Evolutionary conservation across 305 asterid species (phyloP).

Genomic region (Fraxinus paxiana): DNA sequence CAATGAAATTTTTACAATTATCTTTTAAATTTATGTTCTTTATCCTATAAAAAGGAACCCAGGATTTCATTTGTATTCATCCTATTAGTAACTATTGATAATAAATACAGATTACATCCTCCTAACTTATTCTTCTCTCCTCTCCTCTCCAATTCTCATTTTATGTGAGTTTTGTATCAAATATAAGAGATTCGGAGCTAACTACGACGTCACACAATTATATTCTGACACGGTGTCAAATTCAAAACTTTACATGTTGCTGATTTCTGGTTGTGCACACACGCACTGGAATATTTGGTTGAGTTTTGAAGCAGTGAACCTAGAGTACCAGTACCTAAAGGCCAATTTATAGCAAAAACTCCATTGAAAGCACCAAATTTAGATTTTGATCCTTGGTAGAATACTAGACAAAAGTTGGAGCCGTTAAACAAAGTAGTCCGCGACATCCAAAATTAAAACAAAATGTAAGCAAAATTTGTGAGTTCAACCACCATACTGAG

Average conservation of each 20-base stretch:
- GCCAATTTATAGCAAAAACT: not conserved
- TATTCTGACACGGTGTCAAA: not conserved
- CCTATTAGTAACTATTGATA: not conserved
- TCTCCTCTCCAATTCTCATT: not conserved
- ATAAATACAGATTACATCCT: not conserved
- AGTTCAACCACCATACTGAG: not conserved
- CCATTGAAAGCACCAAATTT: not conserved
- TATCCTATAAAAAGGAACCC: not conserved
- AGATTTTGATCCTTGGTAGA: not conserved
- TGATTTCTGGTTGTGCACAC: not conserved
- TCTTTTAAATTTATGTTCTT: not conserved
- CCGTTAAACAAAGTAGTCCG: not conserved
- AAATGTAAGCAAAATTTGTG: not conserved
- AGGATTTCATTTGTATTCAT: not conserved
- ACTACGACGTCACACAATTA: not conserved
- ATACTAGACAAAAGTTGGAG: not conserved
- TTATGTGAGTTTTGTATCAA: not conserved
- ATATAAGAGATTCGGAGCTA: not conserved
- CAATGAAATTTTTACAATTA: not conserved
- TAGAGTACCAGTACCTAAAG: not conserved
- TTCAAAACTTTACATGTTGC: not conserved
- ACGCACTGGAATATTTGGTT: not conserved
- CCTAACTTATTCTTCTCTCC: not conserved
- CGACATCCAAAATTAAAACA: not conserved
- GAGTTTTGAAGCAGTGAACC: not conserved